Base-by-base conservation (phyloP, 2,329 filamentous ascomycete genomes). In the Hypoxylon sp. region DNA sequence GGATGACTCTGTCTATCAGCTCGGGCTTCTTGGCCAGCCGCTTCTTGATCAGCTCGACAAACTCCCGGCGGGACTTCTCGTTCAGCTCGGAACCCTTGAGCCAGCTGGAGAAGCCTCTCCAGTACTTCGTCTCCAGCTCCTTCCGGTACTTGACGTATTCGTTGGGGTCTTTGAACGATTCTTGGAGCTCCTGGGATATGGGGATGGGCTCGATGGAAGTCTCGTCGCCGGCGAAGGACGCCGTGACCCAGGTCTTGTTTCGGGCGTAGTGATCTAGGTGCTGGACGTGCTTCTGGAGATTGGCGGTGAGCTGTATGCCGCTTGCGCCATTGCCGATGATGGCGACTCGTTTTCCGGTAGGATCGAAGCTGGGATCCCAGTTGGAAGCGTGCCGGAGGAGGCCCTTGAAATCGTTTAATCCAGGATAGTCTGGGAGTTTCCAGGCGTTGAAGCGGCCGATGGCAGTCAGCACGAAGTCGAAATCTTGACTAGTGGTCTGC, bases 401-500 rank as follows among this genome's bases (percentile, higher is more conserved):
- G 0, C 88, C 88, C 71, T 83, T 80, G 73, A 82, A 90, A 0
- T 84, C 78, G 0, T 82, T 65, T 18, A 88, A 80, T 0, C 88
- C 88, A 1, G 84, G 83, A 65, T 89, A 89, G 26, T 87, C 78
- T 0, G 89, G 89, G 0, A 90, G 78, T 61, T 84, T 85, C 85
- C 87, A 90, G 14, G 83, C 84, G 70, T 91, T 91, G 77, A 92
- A 90, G 36, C 85, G 82, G 0, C 89, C 90, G 61, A 89, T 84
- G 0, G 88, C 88, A 0, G 85, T 87, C 28, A 92, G 78, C 0
- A 92, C 74, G 55, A 90, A 84, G 66, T 92, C 89, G 1, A 84
- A 81, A 36, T 83, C 80, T 30, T 87, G 82, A 2, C 70, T 79
- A 3, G 79, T 78, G 0, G 76, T 73, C 56, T 82, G 71, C 4